Base-by-base conservation (phyloP, 441 rosid species). In the Erodium moschatum region DNA sequence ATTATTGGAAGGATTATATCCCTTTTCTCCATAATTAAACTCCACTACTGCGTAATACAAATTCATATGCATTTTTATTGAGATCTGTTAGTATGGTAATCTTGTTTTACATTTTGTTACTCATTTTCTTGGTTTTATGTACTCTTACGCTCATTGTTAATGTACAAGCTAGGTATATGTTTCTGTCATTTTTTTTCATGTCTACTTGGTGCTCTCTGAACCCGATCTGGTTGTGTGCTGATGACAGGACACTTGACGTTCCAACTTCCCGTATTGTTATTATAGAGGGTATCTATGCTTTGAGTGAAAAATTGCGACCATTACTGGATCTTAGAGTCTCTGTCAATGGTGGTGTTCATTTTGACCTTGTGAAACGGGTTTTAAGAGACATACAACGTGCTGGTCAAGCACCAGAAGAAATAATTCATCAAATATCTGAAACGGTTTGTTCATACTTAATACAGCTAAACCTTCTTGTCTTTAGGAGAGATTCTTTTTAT, bases 381-480 rank as follows among this genome's bases (percentile, higher is more conserved):
- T 85, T 94, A 69, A 85, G 97, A 67, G 99, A 94, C 76, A 94
- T 94, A 76, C 97, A 94, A 70, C 94, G 97, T 65, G 99, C 92
- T 83, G 92, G 94, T n/a, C 97, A 91, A 85, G 89, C 89, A 83
- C 97, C 99, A 48, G 94, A 89, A 80, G 97, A 94, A 84, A 94
- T 94, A 64, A 91, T 94, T 73, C 90, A 94, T 73, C 97, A 91
- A 82, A 94, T 94, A 79, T 94, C 99, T 72, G 99, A 94, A 82
- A 95, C 97, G 72, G 99, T 95, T 76, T 60, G 89, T 67, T 62
- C 58, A 5, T 61, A 69, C 1, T 54, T 67, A 20, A 65, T 27
- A 27, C 56, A 27, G 19, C 70, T 46, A 5, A 50, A 27, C 27
- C 20, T 62, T 13, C 64, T 44, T 69, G 70, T 19, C 20, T 16